phyloP scores from a whole-genome alignment of 441 rosid genomes.

The Mallotus repandus region DNA sequence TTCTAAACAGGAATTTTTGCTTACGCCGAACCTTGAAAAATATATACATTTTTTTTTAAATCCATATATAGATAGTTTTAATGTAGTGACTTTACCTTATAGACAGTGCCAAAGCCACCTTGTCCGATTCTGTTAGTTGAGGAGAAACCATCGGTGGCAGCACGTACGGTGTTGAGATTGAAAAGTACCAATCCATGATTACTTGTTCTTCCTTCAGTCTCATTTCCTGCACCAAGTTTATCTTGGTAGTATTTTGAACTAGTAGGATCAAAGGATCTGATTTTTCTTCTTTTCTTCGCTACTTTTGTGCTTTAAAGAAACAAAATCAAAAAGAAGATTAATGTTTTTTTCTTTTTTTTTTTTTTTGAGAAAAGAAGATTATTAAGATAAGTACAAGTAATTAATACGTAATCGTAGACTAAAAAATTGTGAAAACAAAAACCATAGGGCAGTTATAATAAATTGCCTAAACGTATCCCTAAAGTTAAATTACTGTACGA shows the following conservation, averaged over 20 bases:
- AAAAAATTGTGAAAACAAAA: too few relatives aligned
- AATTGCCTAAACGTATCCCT: too few relatives aligned
- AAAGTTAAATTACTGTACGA: too few relatives aligned
- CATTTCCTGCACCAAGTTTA: too few relatives aligned
- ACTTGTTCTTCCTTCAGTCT: neutral
- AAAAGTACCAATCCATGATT: slow-evolving; percentile 4
- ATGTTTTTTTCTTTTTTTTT: neutral
- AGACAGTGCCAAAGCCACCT: slow-evolving; percentile 36
- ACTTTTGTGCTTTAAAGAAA: neutral
- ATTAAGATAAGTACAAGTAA: too few relatives aligned
- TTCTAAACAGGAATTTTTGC: neutral
- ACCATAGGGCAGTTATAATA: neutral
- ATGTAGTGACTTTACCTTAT: slow-evolving; percentile 23
- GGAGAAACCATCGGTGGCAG: slow-evolving; percentile 23
- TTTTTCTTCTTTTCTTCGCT: neutral
- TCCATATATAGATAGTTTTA: neutral
- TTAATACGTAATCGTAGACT: too few relatives aligned
- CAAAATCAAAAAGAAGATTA: neutral
- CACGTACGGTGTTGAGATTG: slow-evolving; percentile 6
- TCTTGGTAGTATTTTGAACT: neutral
- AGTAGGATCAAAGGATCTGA: neutral
- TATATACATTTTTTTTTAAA: too few relatives aligned
- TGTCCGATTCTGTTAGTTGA: slow-evolving; percentile 24
- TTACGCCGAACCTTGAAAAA: too few relatives aligned
- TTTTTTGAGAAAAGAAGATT: too few relatives aligned